Evolutionary conservation across 2,329 filamentous ascomycete genomes (phyloP).

Genomic region (Neoarthrinium moseri): DNA sequence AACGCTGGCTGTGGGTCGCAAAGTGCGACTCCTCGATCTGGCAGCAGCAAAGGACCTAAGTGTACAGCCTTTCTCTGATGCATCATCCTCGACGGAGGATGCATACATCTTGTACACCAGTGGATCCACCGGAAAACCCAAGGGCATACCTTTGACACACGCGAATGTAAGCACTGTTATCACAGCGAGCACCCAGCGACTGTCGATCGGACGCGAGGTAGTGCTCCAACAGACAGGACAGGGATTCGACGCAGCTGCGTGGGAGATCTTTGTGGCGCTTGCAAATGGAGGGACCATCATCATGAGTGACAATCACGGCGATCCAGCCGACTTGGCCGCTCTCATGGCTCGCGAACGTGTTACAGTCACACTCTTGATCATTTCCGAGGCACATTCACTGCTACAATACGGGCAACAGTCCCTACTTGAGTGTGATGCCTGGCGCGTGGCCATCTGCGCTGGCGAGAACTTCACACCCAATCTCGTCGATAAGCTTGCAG

Average conservation of each 20-base stretch:
- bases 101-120: constrained; percentile 21
- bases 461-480: constrained; percentile 6
- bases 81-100: no score
- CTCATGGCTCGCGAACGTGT: not conserved
- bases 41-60: no score
- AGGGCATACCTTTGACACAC: constrained; percentile 27
- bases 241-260: constrained; percentile 4
- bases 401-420: not conserved
- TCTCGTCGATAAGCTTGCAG: not conserved
- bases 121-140: constrained; percentile 23
- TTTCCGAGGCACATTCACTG: not conserved
- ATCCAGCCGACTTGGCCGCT: constrained; percentile 1
- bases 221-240: constrained; percentile 19
- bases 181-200: not conserved
- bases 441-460: constrained; percentile 8
- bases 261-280: constrained; percentile 8
- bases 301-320: constrained; percentile 2
- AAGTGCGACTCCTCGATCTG: no score
- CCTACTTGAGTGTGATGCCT: not conserved
- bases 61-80: no score
- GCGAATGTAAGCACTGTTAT: constrained; percentile 3
- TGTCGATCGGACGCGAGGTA: constrained; percentile 8
- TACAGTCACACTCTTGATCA: constrained; percentile 1
- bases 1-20: no score
- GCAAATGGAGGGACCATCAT: constrained; percentile 2